Evolutionary conservation across 2,329 filamentous ascomycete species (phyloP).

Genomic region (Colletotrichum spaethianum): DNA sequence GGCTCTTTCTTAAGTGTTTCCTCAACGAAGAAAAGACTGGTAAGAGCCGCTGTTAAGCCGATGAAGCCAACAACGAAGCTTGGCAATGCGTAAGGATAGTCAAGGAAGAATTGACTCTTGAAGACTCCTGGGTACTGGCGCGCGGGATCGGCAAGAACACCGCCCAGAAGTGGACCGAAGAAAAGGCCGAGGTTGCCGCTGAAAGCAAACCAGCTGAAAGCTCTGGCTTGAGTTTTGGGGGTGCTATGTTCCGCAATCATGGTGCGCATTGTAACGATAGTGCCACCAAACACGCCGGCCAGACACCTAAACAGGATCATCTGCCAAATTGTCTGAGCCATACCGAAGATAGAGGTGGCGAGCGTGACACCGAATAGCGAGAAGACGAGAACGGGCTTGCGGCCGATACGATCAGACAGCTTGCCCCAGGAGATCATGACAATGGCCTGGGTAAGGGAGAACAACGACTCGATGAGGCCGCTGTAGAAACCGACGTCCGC

Average conservation of each 20-base stretch:
- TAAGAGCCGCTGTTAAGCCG: constrained; percentile 66
- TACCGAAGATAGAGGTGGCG: constrained; percentile 76
- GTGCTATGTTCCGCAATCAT: constrained; percentile 84
- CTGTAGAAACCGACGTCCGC: constrained; percentile 85
- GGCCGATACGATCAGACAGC: constrained; percentile 73
- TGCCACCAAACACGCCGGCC: constrained; percentile 82
- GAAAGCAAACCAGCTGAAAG: constrained; percentile 85
- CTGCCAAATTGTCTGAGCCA: constrained; percentile 76
- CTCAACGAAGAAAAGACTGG: constrained; percentile 70
- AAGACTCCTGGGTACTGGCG: constrained; percentile 74
- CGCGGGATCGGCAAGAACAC: constrained; percentile 77
- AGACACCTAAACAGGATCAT: constrained; percentile 82
- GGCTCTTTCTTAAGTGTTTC: constrained; percentile 67
- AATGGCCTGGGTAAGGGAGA: constrained; percentile 82
- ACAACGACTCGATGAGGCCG: constrained; percentile 81
- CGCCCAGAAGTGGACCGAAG: constrained; percentile 79
- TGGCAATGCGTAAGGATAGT: constrained; percentile 77
- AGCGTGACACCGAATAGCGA: constrained; percentile 76
- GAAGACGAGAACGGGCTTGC: constrained; percentile 79
- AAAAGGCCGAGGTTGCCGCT: constrained; percentile 82
- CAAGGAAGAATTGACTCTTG: constrained; percentile 69
- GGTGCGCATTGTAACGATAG: constrained; percentile 80
- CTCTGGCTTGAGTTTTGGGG: constrained; percentile 76
- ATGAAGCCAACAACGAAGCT: constrained; percentile 62
- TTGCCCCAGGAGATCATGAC: constrained; percentile 83